Conservation (phyloP, 352 stramenopile genomes). For the Phytophthora ramorum region DNA sequence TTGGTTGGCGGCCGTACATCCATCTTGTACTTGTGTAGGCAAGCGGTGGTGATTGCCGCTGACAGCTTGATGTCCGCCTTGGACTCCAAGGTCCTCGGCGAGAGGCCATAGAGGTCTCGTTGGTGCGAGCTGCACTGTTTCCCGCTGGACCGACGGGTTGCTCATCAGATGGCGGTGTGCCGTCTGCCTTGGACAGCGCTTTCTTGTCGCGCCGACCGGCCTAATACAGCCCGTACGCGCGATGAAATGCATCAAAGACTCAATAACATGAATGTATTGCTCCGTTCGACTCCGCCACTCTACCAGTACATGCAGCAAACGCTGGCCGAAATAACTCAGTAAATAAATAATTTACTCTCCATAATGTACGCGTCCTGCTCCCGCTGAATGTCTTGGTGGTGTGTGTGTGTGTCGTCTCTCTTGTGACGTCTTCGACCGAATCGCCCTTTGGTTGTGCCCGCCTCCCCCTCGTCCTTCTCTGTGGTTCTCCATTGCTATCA, state of each 20-base stretch:
- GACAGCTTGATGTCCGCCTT: too few relatives aligned
- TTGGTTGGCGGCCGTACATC: too few relatives aligned
- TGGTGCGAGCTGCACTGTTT: too few relatives aligned
- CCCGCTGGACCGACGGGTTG: background rate
- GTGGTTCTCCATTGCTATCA: background rate
- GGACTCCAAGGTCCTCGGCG: too few relatives aligned
- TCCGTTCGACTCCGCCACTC: slow-evolving; percentile 11
- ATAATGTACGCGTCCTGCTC: slow-evolving; percentile 37
- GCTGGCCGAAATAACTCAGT: slow-evolving; percentile 38
- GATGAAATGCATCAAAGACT: slow-evolving; percentile 11
- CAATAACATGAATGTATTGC: background rate
- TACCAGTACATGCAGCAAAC: slow-evolving; percentile 13
- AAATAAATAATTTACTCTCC: slow-evolving; percentile 56
- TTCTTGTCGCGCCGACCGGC: slow-evolving; percentile 33
- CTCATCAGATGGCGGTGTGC: slow-evolving; percentile 6
- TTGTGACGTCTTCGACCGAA: slow-evolving; percentile 36
- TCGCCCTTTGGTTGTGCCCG: slow-evolving; percentile 7
- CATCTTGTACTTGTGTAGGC: too few relatives aligned
- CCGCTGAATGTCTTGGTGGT: slow-evolving; percentile 21
- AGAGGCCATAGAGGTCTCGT: too few relatives aligned
- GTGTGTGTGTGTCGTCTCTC: slow-evolving; percentile 27
- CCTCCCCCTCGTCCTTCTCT: slow-evolving; percentile 4
- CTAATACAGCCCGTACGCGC: too few relatives aligned
- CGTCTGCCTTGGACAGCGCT: slow-evolving; percentile 22
- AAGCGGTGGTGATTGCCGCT: too few relatives aligned